A percentile compares a stretch with the other conserved stretches of the same genome.
Evolutionary conservation across 1,284 basidiomycete genomes (phyloP).

Genomic region (Chondrostereum purpureum): DNA sequence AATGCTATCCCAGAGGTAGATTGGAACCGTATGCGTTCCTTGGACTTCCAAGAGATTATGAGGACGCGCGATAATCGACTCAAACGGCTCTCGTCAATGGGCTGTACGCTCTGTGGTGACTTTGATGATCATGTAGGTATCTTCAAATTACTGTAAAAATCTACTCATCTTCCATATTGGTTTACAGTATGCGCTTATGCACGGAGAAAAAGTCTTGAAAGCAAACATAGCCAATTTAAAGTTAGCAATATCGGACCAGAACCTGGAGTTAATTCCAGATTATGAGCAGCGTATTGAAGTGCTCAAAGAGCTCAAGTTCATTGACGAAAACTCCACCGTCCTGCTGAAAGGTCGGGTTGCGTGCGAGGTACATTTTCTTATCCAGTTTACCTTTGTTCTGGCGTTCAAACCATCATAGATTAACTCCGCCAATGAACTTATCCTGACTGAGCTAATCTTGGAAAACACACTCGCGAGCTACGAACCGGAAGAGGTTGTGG

Average conservation of each 20-base stretch:
- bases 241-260: conserved; percentile 88
- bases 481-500: conserved; percentile 95
- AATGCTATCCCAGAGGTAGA: conserved; percentile 67
- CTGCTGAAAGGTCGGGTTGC: conserved; percentile 95
- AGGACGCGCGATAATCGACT: conserved; percentile 50
- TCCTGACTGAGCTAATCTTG: conserved; percentile 94
- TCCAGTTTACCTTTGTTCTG: background rate
- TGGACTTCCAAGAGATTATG: conserved; percentile 90
- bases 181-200: conserved; percentile 65
- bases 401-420: conserved; percentile 48
- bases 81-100: conserved; percentile 34
- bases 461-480: conserved; percentile 90
- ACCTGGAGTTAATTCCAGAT: conserved; percentile 93
- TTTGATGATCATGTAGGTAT: conserved; percentile 24
- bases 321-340: conserved; percentile 91
- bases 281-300: conserved; percentile 94
- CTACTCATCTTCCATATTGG: background rate
- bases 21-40: conserved; percentile 75
- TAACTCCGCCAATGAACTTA: conserved; percentile 93
- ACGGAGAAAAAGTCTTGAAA: conserved; percentile 70
- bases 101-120: conserved; percentile 48
- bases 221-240: conserved; percentile 72
- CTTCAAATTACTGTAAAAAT: no score
- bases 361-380: conserved; percentile 85
- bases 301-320: conserved; percentile 86